A percentile compares a stretch with the other conserved stretches of the same genome.
Conservation (phyloP, 495 filamentous ascomycete genomes). For the Hyaloscypha bicolor region DNA sequence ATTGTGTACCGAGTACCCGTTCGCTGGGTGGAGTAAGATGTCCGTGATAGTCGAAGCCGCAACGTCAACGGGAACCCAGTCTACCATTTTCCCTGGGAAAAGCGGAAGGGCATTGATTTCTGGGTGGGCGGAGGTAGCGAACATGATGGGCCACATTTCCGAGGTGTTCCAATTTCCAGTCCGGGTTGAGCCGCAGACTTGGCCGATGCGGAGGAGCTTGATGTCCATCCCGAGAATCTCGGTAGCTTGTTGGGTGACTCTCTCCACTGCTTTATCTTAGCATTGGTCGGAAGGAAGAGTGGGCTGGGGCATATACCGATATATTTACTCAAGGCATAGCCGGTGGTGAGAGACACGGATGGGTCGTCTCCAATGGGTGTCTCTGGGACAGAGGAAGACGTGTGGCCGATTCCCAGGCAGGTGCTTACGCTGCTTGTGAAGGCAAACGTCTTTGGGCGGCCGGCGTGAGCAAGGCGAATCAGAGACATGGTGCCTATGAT, state of each 20-base stretch:
- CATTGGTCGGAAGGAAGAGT: background rate
- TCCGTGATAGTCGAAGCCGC: constrained; percentile 29
- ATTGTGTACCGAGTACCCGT: constrained; percentile 23
- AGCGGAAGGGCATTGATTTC: constrained; percentile 20
- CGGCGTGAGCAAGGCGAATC: constrained; percentile 27
- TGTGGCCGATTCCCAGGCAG: constrained; percentile 27
- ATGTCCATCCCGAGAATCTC: constrained; percentile 18
- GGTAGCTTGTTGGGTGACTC: constrained; percentile 25
- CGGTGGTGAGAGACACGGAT: constrained; percentile 27
- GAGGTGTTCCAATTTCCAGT: constrained; percentile 22
- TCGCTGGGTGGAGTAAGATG: constrained; percentile 17
- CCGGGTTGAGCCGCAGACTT: constrained; percentile 30
- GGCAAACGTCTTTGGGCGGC: constrained; percentile 25
- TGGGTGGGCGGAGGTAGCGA: constrained; percentile 29
- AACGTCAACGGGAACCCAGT: constrained; percentile 39
- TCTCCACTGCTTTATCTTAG: constrained; percentile 22
- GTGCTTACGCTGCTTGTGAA: constrained; percentile 31
- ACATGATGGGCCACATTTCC: constrained; percentile 36
- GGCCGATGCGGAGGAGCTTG: constrained; percentile 33
- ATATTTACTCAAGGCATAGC: constrained; percentile 38
- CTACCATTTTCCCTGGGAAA: constrained; percentile 14
- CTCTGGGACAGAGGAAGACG: constrained; percentile 16
- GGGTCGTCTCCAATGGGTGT: constrained; percentile 25
- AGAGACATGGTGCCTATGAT: constrained; percentile 30
- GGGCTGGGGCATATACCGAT: constrained; percentile 19